phyloP scores from a whole-genome alignment of 192 early-diverging fungal genomes.

The Gamsiella multidivaricata region DNA sequence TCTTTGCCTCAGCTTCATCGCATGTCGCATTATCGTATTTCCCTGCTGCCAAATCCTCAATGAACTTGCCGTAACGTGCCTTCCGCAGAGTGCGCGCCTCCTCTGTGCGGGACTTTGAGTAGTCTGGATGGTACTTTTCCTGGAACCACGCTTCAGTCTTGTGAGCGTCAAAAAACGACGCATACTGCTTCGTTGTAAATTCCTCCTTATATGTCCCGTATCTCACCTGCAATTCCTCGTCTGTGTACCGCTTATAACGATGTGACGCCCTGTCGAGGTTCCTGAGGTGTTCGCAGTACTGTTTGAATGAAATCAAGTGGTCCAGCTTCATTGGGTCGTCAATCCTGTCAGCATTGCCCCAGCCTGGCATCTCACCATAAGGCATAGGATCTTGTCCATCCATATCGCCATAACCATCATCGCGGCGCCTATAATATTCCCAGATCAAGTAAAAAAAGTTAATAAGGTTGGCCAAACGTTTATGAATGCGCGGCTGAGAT shows the following conservation, averaged over 20 bases:
- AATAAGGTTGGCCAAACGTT: not conserved
- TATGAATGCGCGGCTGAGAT: not conserved
- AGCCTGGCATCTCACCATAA: constrained; percentile 53
- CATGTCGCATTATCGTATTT: constrained; percentile 68
- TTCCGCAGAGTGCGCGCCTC: constrained; percentile 66
- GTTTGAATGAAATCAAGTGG: constrained; percentile 79
- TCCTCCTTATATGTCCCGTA: constrained; percentile 90
- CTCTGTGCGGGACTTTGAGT: constrained; percentile 62
- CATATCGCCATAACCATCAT: constrained; percentile 55
- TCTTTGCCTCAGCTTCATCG: constrained; percentile 50
- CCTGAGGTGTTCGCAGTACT: constrained; percentile 77
- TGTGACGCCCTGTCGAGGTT: constrained; percentile 58
- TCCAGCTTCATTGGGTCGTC: constrained; percentile 83
- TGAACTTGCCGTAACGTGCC: constrained; percentile 68
- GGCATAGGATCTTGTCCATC: constrained; percentile 47
- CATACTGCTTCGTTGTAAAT: constrained; percentile 72
- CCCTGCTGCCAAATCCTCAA: constrained; percentile 73
- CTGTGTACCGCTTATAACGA: constrained; percentile 68
- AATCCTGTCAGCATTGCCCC: constrained; percentile 49
- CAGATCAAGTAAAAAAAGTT: not conserved
- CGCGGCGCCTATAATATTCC: constrained; percentile 18
- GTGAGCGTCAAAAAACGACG: constrained; percentile 80
- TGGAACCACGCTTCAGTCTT: constrained; percentile 92
- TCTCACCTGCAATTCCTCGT: constrained; percentile 82
- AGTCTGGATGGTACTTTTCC: constrained; percentile 91